Percentiles rank a stretch among this genome's conserved stretches.
Evolutionary conservation across 352 stramenopile genomes (phyloP).

Genomic region (Salisapilia sapeloensis): DNA sequence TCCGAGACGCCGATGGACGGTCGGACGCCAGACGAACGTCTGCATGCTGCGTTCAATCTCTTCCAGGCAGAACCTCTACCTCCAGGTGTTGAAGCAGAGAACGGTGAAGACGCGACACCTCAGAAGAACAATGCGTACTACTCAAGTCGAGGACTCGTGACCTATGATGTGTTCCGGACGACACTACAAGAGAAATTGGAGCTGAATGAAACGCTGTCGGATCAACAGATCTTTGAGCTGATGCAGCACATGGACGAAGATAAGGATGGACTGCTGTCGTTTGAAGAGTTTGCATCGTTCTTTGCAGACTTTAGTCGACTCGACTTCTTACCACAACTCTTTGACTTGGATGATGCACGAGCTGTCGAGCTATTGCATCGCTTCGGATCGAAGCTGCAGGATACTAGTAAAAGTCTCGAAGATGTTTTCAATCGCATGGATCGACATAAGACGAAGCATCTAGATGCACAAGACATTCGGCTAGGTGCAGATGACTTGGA

Average conservation of each 20-base stretch:
- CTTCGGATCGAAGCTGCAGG: slow-evolving; percentile 27
- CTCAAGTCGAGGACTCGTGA: slow-evolving; percentile 29
- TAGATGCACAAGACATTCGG: slow-evolving; percentile 30
- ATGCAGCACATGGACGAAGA: slow-evolving; percentile 88
- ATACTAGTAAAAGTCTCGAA: slow-evolving; percentile 23
- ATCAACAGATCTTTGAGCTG: slow-evolving; percentile 85
- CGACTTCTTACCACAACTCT: slow-evolving; percentile 57
- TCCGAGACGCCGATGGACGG: slow-evolving; percentile 20
- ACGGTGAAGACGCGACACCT: slow-evolving; percentile 9
- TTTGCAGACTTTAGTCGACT: slow-evolving; percentile 67
- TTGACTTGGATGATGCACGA: slow-evolving; percentile 55
- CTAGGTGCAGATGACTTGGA: slow-evolving; percentile 25
- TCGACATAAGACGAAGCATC: slow-evolving; percentile 10
- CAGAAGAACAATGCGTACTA: slow-evolving; percentile 27
- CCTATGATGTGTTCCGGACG: slow-evolving; percentile 60
- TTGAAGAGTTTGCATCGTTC: slow-evolving; percentile 79
- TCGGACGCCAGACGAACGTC: slow-evolving; percentile 36
- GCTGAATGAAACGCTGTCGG: slow-evolving; percentile 43
- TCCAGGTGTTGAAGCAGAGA: slow-evolving; percentile 10
- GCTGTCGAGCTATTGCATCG: slow-evolving; percentile 54
- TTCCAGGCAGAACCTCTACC: slow-evolving; percentile 17
- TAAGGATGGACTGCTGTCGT: slow-evolving; percentile 77
- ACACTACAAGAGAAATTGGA: slow-evolving; percentile 48
- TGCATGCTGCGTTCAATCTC: slow-evolving; percentile 52
- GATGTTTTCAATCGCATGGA: slow-evolving; percentile 49